Percentiles rank a stretch among this genome's conserved stretches.
Evolutionary conservation across 1,284 basidiomycete genomes (phyloP).

Genomic region (Leccinum subspadiceum): DNA sequence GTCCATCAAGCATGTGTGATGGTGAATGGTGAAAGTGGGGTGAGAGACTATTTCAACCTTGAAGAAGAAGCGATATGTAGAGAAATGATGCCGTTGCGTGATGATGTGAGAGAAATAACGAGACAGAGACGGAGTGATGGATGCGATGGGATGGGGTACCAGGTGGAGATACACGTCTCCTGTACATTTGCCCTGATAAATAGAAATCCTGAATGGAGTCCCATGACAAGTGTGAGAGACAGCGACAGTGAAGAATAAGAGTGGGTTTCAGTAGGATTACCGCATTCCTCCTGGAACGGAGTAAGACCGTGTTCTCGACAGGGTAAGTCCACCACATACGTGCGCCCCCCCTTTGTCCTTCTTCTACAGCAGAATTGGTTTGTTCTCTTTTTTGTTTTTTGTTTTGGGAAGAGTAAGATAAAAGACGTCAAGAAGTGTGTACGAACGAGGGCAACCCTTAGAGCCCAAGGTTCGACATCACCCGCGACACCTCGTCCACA

Average conservation of each 20-base stretch:
- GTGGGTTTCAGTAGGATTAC: constrained; percentile 19
- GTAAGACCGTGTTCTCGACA: constrained; percentile 23
- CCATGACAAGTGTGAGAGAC: constrained; percentile 26
- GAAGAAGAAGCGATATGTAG: constrained; percentile 20
- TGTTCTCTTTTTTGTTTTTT: constrained; percentile 9
- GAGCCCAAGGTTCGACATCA: constrained; percentile 75
- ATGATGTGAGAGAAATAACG: constrained; percentile 31
- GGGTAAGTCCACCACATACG: constrained; percentile 19
- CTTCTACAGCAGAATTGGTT: constrained; percentile 11
- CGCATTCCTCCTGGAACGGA: constrained; percentile 21
- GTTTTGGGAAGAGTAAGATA: constrained; percentile 10
- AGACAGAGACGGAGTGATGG: constrained; percentile 19
- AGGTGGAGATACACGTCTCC: constrained; percentile 23
- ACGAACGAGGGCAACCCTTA: constrained; percentile 38
- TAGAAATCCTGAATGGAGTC: constrained; percentile 33
- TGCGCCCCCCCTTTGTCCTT: constrained; percentile 1
- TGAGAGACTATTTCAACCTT: constrained; percentile 15
- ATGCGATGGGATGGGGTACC: constrained; percentile 28
- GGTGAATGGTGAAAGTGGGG: constrained; percentile 12
- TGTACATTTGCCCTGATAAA: constrained; percentile 34
- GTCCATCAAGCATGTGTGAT: constrained; percentile 24
- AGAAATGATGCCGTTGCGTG: constrained; percentile 32
- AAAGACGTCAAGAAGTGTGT: constrained; percentile 6
- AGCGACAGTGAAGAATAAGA: constrained; percentile 16
- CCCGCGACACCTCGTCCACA: constrained; percentile 71